A percentile compares a stretch with the other conserved stretches of the same genome.
phyloP scores from a whole-genome alignment of 441 rosid species.

The Raphanus hybrid region DNA sequence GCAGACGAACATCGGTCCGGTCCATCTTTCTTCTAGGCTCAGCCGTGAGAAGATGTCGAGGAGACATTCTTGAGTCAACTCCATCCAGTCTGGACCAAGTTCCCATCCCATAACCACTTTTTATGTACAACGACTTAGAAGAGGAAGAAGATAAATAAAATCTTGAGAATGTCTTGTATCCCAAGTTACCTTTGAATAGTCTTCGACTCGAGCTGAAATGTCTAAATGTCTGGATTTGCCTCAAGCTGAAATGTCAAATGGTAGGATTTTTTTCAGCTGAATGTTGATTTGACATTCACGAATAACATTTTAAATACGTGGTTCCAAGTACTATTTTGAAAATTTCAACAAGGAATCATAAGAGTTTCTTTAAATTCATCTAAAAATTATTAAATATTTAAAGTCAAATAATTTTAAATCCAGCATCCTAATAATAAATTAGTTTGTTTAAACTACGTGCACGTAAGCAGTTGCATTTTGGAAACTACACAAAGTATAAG shows the following conservation, averaged over 20 bases:
- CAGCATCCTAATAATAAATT: not conserved
- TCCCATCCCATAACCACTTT: constrained; percentile 25
- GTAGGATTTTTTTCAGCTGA: not conserved
- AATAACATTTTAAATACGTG: not conserved
- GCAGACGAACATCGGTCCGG: constrained; percentile 71
- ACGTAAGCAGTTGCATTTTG: not conserved
- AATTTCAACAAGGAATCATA: constrained; percentile 4
- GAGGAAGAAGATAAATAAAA: not conserved
- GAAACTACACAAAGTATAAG: not conserved
- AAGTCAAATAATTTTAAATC: not conserved
- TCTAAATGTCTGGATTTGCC: not conserved
- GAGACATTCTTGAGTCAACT: constrained; percentile 67
- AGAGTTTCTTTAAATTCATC: not conserved
- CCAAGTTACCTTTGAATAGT: not conserved
- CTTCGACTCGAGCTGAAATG: not conserved
- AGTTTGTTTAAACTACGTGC: constrained; percentile 1
- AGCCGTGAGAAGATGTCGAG: constrained; percentile 67
- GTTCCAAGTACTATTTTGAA: constrained; percentile 3
- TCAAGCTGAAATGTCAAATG: not conserved
- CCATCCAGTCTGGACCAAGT: constrained; percentile 41
- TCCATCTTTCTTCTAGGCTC: constrained; percentile 60
- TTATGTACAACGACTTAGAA: not conserved
- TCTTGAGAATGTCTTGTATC: not conserved
- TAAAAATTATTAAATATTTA: not conserved
- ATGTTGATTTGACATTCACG: not conserved